Conservation (phyloP, 1,284 basidiomycete genomes). For the Malassezia pachydermatis region DNA sequence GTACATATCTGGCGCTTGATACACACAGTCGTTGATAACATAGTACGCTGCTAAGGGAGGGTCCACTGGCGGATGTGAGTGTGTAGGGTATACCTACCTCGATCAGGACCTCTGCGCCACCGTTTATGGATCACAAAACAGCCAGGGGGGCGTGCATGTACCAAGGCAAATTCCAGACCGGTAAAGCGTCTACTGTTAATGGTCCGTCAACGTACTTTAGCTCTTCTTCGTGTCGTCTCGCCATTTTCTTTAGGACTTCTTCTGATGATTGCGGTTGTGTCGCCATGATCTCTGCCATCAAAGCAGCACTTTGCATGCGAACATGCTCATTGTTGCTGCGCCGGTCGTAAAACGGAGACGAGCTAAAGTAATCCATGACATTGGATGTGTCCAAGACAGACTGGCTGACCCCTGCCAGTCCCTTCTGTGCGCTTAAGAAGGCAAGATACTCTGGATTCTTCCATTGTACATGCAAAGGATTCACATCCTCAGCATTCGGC, state of each 20-base stretch:
- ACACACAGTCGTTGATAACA: slow-evolving; percentile 35
- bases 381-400: slow-evolving; percentile 26
- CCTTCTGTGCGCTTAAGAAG: slow-evolving; percentile 26
- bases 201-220: slow-evolving; percentile 15
- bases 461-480: slow-evolving; percentile 34
- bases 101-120: slow-evolving; percentile 19
- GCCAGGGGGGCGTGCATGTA: slow-evolving; percentile 22
- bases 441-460: slow-evolving; percentile 39
- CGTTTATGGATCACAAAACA: slow-evolving; percentile 39
- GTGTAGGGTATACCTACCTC: slow-evolving; percentile 7
- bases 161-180: slow-evolving; percentile 38
- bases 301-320: slow-evolving; percentile 36
- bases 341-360: slow-evolving; percentile 40
- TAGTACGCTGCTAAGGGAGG: slow-evolving; percentile 34
- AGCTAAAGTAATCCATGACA: slow-evolving; percentile 39
- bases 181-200: slow-evolving; percentile 24
- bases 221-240: slow-evolving; percentile 24
- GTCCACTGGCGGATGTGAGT: not conserved
- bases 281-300: slow-evolving; percentile 4
- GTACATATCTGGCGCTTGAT: slow-evolving; percentile 41
- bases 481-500: not conserved
- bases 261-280: not conserved
- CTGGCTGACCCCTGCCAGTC: not conserved
- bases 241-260: slow-evolving; percentile 2
- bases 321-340: slow-evolving; percentile 43